Conservation (phyloP, 208 protist species). For the Angomonas desouzai region DNA sequence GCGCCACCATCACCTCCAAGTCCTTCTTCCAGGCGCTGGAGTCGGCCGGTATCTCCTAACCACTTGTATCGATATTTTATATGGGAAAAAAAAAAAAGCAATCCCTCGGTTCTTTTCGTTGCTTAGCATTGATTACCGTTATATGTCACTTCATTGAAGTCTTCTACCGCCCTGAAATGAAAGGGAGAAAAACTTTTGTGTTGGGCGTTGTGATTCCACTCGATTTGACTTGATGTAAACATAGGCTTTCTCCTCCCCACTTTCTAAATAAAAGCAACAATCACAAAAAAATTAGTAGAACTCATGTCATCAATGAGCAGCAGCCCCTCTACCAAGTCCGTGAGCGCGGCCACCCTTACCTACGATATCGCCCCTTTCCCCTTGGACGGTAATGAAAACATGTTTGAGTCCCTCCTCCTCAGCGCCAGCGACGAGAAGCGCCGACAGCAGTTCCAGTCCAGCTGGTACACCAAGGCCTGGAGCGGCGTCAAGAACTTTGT, state of each 20-base stretch:
- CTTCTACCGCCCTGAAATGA: no score
- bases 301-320: background rate
- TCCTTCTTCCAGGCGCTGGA: conserved; percentile 53
- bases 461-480: conserved; percentile 33
- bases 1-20: conserved; percentile 30
- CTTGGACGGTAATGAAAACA: conserved; percentile 16
- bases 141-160: no score
- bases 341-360: conserved; percentile 42
- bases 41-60: conserved; percentile 34
- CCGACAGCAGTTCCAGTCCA: conserved; percentile 6
- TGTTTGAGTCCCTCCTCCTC: background rate
- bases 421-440: background rate
- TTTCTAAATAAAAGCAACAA: conserved; percentile 15
- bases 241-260: background rate
- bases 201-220: conserved; percentile 48
- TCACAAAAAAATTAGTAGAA: conserved; percentile 7
- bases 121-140: no score
- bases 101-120: background rate
- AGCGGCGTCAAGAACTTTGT: conserved; percentile 17
- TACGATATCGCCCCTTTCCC: conserved; percentile 52
- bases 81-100: no score
- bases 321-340: conserved; percentile 4
- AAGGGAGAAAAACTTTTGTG: no score
- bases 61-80: conserved; percentile 9
- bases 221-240: background rate